A percentile compares a stretch with the other conserved stretches of the same genome.
Evolutionary conservation across 2,329 filamentous ascomycete species (phyloP).

Genomic region (Aspergillus hortae): DNA sequence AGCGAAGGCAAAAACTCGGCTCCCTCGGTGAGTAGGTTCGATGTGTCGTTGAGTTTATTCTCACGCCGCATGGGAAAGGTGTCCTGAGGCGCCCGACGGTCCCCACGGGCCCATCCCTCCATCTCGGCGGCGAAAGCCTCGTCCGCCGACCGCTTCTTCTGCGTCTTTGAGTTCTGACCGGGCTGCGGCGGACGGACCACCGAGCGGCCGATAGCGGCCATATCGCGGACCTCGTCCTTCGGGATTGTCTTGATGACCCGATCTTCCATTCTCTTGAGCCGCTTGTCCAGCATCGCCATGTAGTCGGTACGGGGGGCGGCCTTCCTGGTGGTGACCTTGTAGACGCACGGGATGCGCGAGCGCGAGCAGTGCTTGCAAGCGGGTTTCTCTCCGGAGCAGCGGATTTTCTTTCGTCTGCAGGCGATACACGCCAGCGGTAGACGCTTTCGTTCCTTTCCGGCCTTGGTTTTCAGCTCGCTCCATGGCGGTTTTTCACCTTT

Average conservation of each 20-base stretch:
- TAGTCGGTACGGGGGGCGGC: conserved; percentile 94
- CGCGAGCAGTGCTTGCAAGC: conserved; percentile 94
- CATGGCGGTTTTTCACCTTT: conserved; percentile 61
- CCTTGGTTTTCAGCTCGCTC: conserved; percentile 84
- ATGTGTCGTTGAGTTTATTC: conserved; percentile 67
- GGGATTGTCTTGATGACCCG: conserved; percentile 94
- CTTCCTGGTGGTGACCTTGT: conserved; percentile 93
- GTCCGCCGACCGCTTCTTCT: conserved; percentile 78
- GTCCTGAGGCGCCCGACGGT: conserved; percentile 47
- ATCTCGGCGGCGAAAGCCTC: conserved; percentile 83
- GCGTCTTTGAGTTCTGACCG: conserved; percentile 54
- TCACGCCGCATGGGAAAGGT: conserved; percentile 54
- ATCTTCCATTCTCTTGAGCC: conserved; percentile 95
- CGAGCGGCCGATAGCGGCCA: conserved; percentile 69
- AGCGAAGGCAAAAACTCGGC: conserved; percentile 75
- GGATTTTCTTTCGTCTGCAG: conserved; percentile 94
- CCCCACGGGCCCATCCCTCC: conserved; percentile 71
- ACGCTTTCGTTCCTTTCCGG: conserved; percentile 91
- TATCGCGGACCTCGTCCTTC: conserved; percentile 71
- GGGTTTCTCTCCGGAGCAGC: conserved; percentile 95
- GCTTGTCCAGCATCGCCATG: conserved; percentile 98
- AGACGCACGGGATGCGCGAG: conserved; percentile 91
- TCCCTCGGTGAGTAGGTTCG: conserved; percentile 75
- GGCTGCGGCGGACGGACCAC: conserved; percentile 75
- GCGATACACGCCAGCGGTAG: conserved; percentile 92